Percentiles rank a stretch among this genome's conserved stretches.
Evolutionary conservation across 768 basidiomycete genomes (phyloP).

Genomic region (Suillus spraguei): DNA sequence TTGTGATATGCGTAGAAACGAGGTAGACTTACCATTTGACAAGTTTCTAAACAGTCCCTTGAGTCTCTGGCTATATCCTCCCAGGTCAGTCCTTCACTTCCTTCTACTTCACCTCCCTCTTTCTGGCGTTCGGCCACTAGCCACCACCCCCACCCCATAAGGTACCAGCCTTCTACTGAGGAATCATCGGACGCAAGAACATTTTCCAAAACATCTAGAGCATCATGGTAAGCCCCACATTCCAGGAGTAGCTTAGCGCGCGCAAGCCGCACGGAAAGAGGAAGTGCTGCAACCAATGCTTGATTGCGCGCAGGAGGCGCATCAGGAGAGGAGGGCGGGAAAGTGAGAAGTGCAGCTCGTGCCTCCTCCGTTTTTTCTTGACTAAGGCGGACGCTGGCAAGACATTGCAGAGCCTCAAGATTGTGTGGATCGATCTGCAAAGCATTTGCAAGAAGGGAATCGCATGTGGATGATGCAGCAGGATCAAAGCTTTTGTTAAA

Average conservation of each 20-base stretch:
- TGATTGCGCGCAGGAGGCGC: slow-evolving; percentile 10
- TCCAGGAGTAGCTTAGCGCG: slow-evolving; percentile 87
- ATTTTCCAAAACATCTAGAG: slow-evolving; percentile 75
- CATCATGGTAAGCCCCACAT: slow-evolving; percentile 67
- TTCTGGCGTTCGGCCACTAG: slow-evolving; percentile 75
- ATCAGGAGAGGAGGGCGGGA: slow-evolving; percentile 22
- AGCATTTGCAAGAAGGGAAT: slow-evolving; percentile 72
- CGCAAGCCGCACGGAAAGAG: slow-evolving; percentile 69
- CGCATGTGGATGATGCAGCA: slow-evolving; percentile 80
- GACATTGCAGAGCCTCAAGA: slow-evolving; percentile 74
- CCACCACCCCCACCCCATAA: slow-evolving; percentile 94
- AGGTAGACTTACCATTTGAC: slow-evolving; percentile 62
- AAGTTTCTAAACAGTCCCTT: slow-evolving; percentile 81
- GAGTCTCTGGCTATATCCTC: slow-evolving; percentile 80
- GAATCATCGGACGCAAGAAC: slow-evolving; percentile 82
- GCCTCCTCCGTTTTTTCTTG: slow-evolving; percentile 87
- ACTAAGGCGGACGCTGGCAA: slow-evolving; percentile 88
- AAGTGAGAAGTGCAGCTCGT: slow-evolving; percentile 36
- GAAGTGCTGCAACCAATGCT: slow-evolving; percentile 39
- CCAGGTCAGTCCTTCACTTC: slow-evolving; percentile 55
- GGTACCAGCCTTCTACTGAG: slow-evolving; percentile 91
- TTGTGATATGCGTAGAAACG: not conserved
- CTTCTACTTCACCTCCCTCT: slow-evolving; percentile 42
- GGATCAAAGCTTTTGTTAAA: slow-evolving; percentile 67
- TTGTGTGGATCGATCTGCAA: slow-evolving; percentile 74